Evolutionary conservation across 2,329 filamentous ascomycete species (phyloP).

Genomic region (Cladosporium austrohemisphaericum): DNA sequence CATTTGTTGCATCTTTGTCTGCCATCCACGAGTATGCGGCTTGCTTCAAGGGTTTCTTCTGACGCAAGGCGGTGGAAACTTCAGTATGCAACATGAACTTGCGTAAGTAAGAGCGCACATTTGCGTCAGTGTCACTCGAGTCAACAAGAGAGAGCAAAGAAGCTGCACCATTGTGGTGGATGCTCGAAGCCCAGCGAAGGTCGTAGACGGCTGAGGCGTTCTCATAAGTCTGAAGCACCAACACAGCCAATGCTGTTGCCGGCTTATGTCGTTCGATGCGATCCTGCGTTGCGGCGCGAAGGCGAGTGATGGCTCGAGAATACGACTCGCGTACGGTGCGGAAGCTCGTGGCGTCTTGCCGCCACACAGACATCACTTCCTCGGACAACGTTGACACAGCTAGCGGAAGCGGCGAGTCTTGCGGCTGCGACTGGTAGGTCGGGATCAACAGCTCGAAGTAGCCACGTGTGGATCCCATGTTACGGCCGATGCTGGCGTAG

Average conservation of each 20-base stretch:
- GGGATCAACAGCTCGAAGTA: constrained; percentile 1
- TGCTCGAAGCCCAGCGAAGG: background rate
- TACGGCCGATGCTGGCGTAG: constrained; percentile 2
- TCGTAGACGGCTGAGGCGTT: background rate
- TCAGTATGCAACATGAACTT: constrained; percentile 10
- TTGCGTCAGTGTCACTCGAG: background rate
- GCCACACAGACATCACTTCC: no score
- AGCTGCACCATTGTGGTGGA: no score
- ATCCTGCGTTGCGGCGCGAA: no score
- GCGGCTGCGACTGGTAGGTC: no score
- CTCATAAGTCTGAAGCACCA: constrained; percentile 8
- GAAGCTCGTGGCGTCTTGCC: no score
- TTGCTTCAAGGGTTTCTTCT: background rate
- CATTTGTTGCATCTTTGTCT: no score
- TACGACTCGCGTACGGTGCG: no score
- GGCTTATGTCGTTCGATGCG: background rate
- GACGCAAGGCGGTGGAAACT: background rate
- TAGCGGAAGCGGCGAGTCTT: no score
- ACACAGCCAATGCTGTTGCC: background rate
- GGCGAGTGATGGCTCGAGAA: no score
- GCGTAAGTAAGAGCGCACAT: background rate
- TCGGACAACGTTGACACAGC: no score
- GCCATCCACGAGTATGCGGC: constrained; percentile 4
- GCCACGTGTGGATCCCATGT: background rate
- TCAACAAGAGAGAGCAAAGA: no score